Evolutionary conservation across 768 basidiomycete species (phyloP), one percentile per base, ranked within the genome.

Genomic region (Peribolospora kevripleyi): DNA sequence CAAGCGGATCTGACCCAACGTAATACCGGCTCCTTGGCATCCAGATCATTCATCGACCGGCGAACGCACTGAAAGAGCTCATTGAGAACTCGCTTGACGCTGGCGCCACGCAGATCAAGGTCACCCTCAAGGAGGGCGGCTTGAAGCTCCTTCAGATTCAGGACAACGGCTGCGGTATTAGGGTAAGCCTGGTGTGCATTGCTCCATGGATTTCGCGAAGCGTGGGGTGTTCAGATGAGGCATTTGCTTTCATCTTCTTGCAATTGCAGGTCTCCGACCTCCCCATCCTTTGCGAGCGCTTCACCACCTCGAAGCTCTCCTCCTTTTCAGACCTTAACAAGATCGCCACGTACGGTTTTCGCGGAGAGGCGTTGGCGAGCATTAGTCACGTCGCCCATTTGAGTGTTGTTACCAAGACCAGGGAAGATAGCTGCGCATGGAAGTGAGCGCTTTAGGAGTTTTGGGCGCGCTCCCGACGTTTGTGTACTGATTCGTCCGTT

Each of bases 1-100:
- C 81, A 67, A 77, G 78, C 57, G 43, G 65, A 65, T 39, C 39
- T 51, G 46, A 46, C 58, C 13, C 54, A 40, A 49, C 8, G 25
- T 11, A 11, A 51, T 7, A 36, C 49, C 38, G 10, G 14, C n/a
- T 13, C 14, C 50, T 41, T 8, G 36, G 11, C 13, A 47, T 50
- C 50, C 70, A 85, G 82, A 81, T 86, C 63, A 84, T 86, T 56
- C 84, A 84, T 54, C 67, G 93, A 46, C 93, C 93, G 0, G 78
- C 85, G 5, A 95, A 90, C 57, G 91, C 91, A 2, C 73, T 98
- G 54, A 98, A 98, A 66, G 93, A 97, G 66, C 73, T 97, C 0
- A 70, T 98, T 10, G 93, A 98, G 68, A 97, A 98, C 61, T 75
- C 80, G 25, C 73, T 98, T n/a, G 93, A 98, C 69, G 93, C 93